Conservation (phyloP, 2,329 filamentous ascomycete species). For the Lecanicillium sp. region DNA sequence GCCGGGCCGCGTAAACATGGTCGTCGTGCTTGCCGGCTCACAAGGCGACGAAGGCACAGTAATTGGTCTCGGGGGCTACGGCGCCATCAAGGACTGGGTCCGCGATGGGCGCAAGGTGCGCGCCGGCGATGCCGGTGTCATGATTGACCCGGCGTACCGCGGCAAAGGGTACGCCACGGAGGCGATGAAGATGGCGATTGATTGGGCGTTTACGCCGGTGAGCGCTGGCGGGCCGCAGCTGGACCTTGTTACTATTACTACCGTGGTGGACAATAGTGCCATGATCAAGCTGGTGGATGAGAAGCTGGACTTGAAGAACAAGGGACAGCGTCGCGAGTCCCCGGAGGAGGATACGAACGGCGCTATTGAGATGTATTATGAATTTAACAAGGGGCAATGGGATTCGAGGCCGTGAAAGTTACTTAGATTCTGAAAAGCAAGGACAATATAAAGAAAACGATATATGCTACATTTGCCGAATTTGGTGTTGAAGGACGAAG, state of each 20-base stretch:
- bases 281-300: conserved; percentile 16
- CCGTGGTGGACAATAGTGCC: conserved; percentile 14
- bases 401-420: neutral
- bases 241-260: conserved; percentile 19
- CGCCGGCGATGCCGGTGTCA: conserved; percentile 19
- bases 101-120: conserved; percentile 12
- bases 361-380: conserved; percentile 17
- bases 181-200: conserved; percentile 17
- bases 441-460: conserved; percentile 3
- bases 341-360: conserved; percentile 3
- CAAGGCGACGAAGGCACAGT: conserved; percentile 8
- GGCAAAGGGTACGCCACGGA: conserved; percentile 17
- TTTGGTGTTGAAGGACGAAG: neutral
- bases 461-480: neutral
- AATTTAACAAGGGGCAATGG: conserved; percentile 15
- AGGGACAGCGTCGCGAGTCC: conserved; percentile 11
- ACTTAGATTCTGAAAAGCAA: neutral
- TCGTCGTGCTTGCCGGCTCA: conserved; percentile 11
- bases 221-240: conserved; percentile 17
- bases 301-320: conserved; percentile 16
- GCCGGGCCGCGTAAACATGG: conserved; percentile 18
- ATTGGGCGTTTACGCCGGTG: conserved; percentile 17
- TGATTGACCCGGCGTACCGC: conserved; percentile 17
- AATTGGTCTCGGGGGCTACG: conserved; percentile 21
- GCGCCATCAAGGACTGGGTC: conserved; percentile 17